Conservation (phyloP, 176 grass and related monocot species). For the Coix lacrymajobi region DNA sequence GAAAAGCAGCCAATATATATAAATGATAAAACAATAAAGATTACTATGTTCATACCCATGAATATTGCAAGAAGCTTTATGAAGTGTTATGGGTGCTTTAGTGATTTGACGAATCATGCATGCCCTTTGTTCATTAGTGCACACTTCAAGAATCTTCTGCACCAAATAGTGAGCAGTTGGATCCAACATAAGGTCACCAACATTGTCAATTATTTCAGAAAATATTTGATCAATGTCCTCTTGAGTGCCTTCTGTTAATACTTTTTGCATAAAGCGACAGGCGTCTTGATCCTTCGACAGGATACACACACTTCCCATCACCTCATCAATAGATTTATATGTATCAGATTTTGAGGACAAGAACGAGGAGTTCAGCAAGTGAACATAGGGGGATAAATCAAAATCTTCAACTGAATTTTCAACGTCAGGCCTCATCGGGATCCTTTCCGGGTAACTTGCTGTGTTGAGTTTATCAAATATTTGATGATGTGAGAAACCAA, state of each 20-base stretch:
- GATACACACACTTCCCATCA: conserved; percentile 41
- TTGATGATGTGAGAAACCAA: conserved; percentile 9
- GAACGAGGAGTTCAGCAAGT: neutral
- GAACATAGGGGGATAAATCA: conserved; percentile 1
- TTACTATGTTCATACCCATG: conserved; percentile 71
- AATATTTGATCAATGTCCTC: conserved; percentile 57
- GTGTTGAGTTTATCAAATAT: conserved; percentile 6
- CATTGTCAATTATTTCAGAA: conserved; percentile 53
- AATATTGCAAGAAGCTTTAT: conserved; percentile 61
- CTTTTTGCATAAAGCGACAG: conserved; percentile 55
- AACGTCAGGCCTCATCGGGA: conserved; percentile 15
- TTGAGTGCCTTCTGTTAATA: conserved; percentile 54
- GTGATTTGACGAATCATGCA: conserved; percentile 68
- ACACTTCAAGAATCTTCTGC: conserved; percentile 66
- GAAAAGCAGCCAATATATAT: conserved; percentile 1
- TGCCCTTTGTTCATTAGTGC: conserved; percentile 49
- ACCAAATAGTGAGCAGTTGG: conserved; percentile 71
- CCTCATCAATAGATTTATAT: conserved; percentile 30
- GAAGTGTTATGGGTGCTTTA: conserved; percentile 39
- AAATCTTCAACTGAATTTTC: conserved; percentile 24
- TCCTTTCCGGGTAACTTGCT: conserved; percentile 26
- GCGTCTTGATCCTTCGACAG: conserved; percentile 70
- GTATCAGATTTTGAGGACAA: conserved; percentile 14
- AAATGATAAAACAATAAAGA: neutral
- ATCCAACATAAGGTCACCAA: conserved; percentile 74